A percentile compares a stretch with the other conserved stretches of the same genome.
These are phyloP conservation scores for Olyra latifolia DNA, from an alignment of 176 grass and related monocot genomes.

Conservation along the genomic window DNA sequence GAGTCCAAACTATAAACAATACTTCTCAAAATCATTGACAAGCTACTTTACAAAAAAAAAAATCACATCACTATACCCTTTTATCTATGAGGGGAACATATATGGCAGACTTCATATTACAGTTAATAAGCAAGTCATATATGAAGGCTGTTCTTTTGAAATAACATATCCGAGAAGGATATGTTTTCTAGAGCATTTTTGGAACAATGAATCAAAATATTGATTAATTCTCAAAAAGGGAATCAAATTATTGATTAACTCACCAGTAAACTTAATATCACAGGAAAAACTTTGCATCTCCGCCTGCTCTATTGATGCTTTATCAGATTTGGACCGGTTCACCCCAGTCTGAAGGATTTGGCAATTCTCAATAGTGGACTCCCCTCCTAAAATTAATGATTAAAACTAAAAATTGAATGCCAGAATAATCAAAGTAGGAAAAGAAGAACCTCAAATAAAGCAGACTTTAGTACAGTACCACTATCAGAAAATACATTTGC, in stretches of 20 bases:
- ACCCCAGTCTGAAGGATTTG: constrained; percentile 94
- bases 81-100: background rate
- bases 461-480: background rate
- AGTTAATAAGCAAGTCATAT: background rate
- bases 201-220: background rate
- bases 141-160: constrained; percentile 9
- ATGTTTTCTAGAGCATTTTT: background rate
- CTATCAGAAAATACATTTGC: background rate
- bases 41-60: background rate
- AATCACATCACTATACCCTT: background rate
- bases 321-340: constrained; percentile 83
- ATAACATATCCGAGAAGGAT: background rate
- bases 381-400: constrained; percentile 62
- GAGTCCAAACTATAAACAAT: background rate
- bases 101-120: background rate
- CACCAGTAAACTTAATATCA: constrained; percentile 86
- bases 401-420: background rate
- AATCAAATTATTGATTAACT: background rate
- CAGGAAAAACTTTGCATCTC: constrained; percentile 86
- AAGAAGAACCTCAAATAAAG: background rate
- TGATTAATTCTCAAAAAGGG: too few species aligned
- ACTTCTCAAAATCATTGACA: background rate
- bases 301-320: constrained; percentile 67
- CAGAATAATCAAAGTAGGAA: background rate
- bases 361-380: constrained; percentile 84